Base-by-base conservation (phyloP, 495 filamentous ascomycete species). In the Clavariopsis aquatica region DNA sequence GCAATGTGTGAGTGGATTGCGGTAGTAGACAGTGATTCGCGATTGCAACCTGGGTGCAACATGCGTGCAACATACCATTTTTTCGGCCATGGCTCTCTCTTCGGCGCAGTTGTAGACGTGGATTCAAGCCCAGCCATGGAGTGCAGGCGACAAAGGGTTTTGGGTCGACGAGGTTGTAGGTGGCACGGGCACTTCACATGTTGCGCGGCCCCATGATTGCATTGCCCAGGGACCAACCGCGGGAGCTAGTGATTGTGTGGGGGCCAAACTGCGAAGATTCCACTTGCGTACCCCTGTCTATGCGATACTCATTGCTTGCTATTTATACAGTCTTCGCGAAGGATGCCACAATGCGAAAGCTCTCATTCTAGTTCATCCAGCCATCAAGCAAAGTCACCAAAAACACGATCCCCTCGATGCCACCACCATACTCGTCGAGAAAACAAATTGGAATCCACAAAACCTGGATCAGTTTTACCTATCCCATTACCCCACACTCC, bases 61-160 rank as follows among this genome's bases (percentile, higher is more conserved):
- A n/a, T n/a, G n/a, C 29, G 47, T 7, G 13, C n/a, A 43, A 26
- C 58, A 53, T 62, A 62, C 58, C 20, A 19, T 52, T 49, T 52
- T 63, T 19, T 54, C 60, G 8, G 49, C 60, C 38, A 63, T 56
- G 12, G 20, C 19, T 46, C 34, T 31, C 43, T 26, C 5, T 17
- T 43, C 10, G 13, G 58, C 17, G 46, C 10, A 24, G 10, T 38
- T 22, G 31, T 27, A 23, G 10, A 49, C 24, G 26, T 43, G 20
- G 10, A 15, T 6, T 49, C 57, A 26, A 7, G 57, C 23, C 24
- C 9, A 22, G 23, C 46, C 58, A 61, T 53, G 29, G 31, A 34
- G 26, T 27, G 20, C 28, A 56, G 52, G 9, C 43, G 31, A 41
- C 13, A 10, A 34, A 17, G 9, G 41, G 26, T 38, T 56, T 38